Percentiles rank a stretch among this genome's conserved stretches.
phyloP scores from a whole-genome alignment of 495 filamentous ascomycete species.

The Hyaloscypha variabilis region DNA sequence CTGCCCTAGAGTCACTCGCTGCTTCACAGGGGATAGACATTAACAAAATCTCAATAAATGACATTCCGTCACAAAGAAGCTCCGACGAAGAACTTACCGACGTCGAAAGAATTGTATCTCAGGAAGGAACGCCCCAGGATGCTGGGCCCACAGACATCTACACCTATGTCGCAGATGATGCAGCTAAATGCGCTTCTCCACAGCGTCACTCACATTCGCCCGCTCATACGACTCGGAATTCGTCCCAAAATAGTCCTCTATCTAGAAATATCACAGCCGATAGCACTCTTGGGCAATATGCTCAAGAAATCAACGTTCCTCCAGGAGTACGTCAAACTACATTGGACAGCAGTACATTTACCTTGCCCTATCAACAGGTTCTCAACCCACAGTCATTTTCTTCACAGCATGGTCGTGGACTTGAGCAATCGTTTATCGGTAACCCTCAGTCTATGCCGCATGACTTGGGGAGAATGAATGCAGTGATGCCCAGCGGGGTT shows the following conservation, averaged over 20 bases:
- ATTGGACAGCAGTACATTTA: background rate
- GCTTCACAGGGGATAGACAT: constrained; percentile 1
- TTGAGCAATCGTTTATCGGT: background rate
- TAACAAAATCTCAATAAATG: background rate
- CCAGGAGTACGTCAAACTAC: background rate
- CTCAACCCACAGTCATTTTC: background rate
- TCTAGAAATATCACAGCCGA: background rate
- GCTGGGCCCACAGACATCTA: background rate
- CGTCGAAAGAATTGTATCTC: constrained; percentile 4
- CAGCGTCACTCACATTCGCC: constrained; percentile 1
- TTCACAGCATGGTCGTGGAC: background rate
- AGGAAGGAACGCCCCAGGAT: constrained; percentile 1
- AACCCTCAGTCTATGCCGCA: background rate
- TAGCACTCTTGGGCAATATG: background rate
- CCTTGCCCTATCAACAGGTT: constrained; percentile 1
- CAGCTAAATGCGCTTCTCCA: background rate
- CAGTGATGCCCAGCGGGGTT: background rate
- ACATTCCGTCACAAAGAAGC: background rate
- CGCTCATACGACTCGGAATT: background rate
- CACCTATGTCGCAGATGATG: constrained; percentile 10
- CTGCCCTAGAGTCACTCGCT: background rate
- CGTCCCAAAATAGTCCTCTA: background rate
- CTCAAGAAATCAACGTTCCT: background rate
- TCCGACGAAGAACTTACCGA: constrained; percentile 3
- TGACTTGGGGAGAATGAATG: constrained; percentile 1